A percentile compares a stretch with the other conserved stretches of the same genome.
These are phyloP conservation scores for Melanopsichium pennsylvanicum DNA, from an alignment of 1,284 basidiomycete genomes.

Conservation along the genomic window DNA sequence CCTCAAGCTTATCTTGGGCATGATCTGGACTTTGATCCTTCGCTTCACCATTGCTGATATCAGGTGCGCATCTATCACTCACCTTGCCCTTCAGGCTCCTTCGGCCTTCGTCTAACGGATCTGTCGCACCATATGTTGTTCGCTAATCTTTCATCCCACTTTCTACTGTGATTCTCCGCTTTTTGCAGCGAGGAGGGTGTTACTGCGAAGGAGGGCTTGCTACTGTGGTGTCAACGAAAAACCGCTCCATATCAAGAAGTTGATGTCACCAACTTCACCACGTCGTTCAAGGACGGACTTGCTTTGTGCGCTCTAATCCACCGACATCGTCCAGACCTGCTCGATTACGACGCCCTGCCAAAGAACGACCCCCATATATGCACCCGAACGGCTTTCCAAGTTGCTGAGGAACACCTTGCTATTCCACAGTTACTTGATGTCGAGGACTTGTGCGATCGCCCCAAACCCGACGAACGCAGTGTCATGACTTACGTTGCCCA, in stretches of 20 bases:
- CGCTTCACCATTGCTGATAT: conserved; percentile 95
- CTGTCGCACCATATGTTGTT: no score
- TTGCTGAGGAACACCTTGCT: conserved; percentile 37
- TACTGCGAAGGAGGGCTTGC: conserved; percentile 89
- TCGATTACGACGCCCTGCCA: conserved; percentile 81
- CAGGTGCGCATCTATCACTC: conserved; percentile 71
- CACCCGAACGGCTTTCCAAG: conserved; percentile 37
- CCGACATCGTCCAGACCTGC: conserved; percentile 90
- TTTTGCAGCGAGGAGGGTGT: conserved; percentile 97
- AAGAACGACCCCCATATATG: conserved; percentile 70
- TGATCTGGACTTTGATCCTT: conserved; percentile 96
- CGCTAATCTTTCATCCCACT: no score
- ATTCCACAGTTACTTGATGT: conserved; percentile 90
- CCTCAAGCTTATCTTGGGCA: conserved; percentile 93
- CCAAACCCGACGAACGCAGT: conserved; percentile 88
- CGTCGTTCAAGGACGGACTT: conserved; percentile 91
- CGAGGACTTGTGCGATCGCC: conserved; percentile 89
- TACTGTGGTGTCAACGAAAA: conserved; percentile 97
- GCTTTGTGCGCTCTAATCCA: conserved; percentile 96
- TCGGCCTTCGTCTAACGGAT: no score
- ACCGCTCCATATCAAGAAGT: conserved; percentile 90
- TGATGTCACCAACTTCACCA: conserved; percentile 88
- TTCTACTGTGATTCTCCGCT: no score
- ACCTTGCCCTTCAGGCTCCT: not conserved
- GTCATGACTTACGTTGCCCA: conserved; percentile 96